Base-by-base conservation (phyloP, 139 green algal genomes). In the Closterium sp. region DNA sequence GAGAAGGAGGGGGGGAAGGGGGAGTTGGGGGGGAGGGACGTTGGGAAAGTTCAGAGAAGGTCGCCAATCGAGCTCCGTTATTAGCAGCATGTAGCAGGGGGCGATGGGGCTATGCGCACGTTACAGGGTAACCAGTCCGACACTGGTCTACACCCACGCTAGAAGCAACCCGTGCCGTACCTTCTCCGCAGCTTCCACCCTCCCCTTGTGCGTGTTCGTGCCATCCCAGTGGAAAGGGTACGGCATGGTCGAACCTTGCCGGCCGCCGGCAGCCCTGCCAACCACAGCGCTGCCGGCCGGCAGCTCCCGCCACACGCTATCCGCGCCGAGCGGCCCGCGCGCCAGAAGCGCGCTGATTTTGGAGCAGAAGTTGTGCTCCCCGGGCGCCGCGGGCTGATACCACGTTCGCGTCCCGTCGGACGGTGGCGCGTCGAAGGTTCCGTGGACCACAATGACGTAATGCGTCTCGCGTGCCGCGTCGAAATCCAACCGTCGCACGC, bases 221-320 rank as follows among this genome's bases (percentile, higher is more conserved):
- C 89, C 89, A 32, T 92, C 89, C 89, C 89, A 92, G 34, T 89
- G 31, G 81, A 92, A 92, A 31, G 89, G 89, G 34, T 92, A 92
- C 76, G 21, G 28, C 31, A 88, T 16, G 31, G 36, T 36, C n/a
- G n/a, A n/a, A 16, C 43, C 43, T 66, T 66, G 43, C 43, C 43
- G 43, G 43, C 43, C 43, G 9, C 43, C 6, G 9, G 43, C 43
- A 66, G 43, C 43, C 9, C 9, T 66, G 43, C 43, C 43, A 16
- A 16, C 43, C 43, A 16, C 43, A 19, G 25, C 5, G 43, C 43
- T 69, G 9, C 43, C 43, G 43, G 43, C 43, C 0, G 81, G 81
- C 81, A 89, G 6, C 34, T 76, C 19, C 28, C 86, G 34, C 86
- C 86, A 89, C 86, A 88, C 85, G n/a, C 31, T 21, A 10, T 55